A percentile compares a stretch with the other conserved stretches of the same genome.
These are phyloP conservation scores for Fusarium paranaense DNA, from an alignment of 2,329 filamentous ascomycete species.

Conservation along the genomic window DNA sequence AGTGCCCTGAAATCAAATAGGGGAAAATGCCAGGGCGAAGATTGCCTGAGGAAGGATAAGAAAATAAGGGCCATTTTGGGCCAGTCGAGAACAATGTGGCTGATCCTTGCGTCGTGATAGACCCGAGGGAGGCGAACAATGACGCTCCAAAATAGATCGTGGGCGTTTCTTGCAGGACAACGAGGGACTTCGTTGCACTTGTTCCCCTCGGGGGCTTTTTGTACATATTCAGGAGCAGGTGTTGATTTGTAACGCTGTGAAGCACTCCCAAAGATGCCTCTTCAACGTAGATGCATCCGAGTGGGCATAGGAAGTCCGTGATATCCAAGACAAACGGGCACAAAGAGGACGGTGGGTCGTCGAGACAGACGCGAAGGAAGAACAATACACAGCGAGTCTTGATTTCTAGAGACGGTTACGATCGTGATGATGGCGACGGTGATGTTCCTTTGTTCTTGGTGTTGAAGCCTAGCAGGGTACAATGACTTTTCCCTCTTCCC, in stretches of 20 bases:
- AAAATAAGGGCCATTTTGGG: not conserved
- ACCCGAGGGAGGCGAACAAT: not conserved
- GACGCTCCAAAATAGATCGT: not conserved
- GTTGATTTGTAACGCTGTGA: accelerated
- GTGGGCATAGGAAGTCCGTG: not conserved
- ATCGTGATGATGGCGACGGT: not conserved
- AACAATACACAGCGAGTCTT: not conserved
- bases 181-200: not conserved
- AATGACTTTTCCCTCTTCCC: not conserved
- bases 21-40: not conserved
- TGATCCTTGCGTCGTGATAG: not conserved
- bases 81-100: not conserved
- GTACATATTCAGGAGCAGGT: not conserved
- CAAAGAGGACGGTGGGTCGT: too few species aligned
- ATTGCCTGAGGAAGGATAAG: not conserved
- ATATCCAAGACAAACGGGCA: not conserved
- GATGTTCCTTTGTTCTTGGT: not conserved
- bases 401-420: not conserved
- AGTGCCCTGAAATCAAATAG: not conserved
- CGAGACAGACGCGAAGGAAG: not conserved
- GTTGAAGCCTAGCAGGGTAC: not conserved
- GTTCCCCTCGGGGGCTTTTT: not conserved
- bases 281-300: not conserved
- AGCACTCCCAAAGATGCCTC: too few species aligned
- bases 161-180: not conserved